Base-by-base conservation (phyloP, 768 basidiomycete genomes). In the Auricularia cornea region DNA sequence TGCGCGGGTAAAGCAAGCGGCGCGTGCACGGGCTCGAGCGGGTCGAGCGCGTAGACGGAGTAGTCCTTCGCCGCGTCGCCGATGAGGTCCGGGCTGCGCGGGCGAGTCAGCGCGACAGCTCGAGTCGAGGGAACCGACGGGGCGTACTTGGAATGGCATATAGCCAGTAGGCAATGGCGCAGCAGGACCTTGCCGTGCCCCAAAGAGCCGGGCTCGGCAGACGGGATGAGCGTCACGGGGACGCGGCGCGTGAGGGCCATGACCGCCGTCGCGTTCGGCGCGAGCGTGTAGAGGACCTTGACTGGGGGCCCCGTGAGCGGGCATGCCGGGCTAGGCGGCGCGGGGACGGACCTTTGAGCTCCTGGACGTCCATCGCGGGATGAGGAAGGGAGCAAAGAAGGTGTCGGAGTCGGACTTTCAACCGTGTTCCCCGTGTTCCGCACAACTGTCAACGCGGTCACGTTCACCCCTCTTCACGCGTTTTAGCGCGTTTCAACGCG, bases 21-120 rank as follows among this genome's bases (percentile, higher is more conserved):
- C 20, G 16, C 44, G 23, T 48, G 44, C 23, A 20, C 44, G 23
- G 44, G 44, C 44, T 48, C 44, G 20, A 48, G 44, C 16, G 44
- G 44, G 44, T 48, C 44, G 44, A 48, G 44, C 44, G 44, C 44
- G 44, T 92, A 92, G 35, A 92, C 81, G 31, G 90, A 87, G 71
- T 83, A 92, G 71, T 92, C 90, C 64, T 84, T 81, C 38, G 77
- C 70, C n/a, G 66, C 68, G 51, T 88, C 81, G 54, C 84, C 84
- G 16, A 85, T 74, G 28, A 91, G 77, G 69, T 92, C 90, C 11
- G 90, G 90, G 67, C 90, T 90, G 38, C 8, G 54, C 54, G 12
- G 23, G 60, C 65, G 16, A 61, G 60, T 60, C 1, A 64, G 29
- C n/a, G 35, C 35, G 10, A 5, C 44, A 48, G 44, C 44, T 48